Percentiles rank a stretch among this genome's conserved stretches.
Conservation (phyloP, 345 rosid genomes). For the Corymbia maculata region DNA sequence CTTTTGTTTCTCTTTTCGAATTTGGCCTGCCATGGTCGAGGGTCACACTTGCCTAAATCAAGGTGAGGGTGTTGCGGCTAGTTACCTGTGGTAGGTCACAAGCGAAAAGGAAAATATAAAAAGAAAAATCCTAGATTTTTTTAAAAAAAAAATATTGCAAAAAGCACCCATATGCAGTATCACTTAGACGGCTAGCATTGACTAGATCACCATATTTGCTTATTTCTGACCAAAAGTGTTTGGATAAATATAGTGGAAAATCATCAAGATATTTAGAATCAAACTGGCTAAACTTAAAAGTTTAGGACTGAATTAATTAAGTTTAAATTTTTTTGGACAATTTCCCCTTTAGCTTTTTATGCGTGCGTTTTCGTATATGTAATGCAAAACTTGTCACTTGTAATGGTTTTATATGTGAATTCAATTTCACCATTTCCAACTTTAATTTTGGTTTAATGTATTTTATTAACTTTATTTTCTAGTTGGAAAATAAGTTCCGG, state of each 20-base stretch:
- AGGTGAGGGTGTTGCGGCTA: too few species aligned
- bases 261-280: not conserved
- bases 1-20: too few species aligned
- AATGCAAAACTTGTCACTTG: accelerated
- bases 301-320: accelerated
- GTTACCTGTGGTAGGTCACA: too few species aligned
- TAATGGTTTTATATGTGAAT: not conserved
- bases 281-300: not conserved
- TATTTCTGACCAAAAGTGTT: too few species aligned
- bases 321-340: not conserved
- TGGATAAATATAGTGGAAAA: too few species aligned
- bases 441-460: not conserved
- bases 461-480: not conserved
- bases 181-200: not conserved
- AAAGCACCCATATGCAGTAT: not conserved
- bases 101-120: too few species aligned
- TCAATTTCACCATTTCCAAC: not conserved
- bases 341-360: not conserved
- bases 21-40: too few species aligned
- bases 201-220: accelerated
- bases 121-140: too few species aligned
- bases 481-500: not conserved
- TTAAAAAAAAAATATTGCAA: too few species aligned
- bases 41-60: too few species aligned
- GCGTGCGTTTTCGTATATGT: not conserved